A percentile compares a stretch with the other conserved stretches of the same genome.
Evolutionary conservation across 1,284 basidiomycete genomes (phyloP).

Genomic region (Ustilago xerochloae): DNA sequence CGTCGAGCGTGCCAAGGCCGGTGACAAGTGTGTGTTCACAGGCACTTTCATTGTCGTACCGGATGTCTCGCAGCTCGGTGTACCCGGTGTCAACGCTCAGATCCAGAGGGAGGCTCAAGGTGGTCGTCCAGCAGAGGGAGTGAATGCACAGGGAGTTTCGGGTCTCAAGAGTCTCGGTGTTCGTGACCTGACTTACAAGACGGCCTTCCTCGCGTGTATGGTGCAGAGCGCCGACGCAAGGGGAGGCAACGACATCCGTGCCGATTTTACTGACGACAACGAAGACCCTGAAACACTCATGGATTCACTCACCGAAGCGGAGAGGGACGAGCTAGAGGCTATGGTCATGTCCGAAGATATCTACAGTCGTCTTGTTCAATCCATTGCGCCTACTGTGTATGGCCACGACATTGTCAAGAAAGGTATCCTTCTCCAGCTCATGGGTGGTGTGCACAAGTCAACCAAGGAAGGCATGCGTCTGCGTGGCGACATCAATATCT

Average conservation of each 20-base stretch:
- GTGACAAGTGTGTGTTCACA: slow-evolving; percentile 98
- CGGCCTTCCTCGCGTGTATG: slow-evolving; percentile 98
- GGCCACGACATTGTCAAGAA: slow-evolving; percentile 79
- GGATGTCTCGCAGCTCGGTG: slow-evolving; percentile 93
- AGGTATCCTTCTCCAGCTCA: slow-evolving; percentile 93
- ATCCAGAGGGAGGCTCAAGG: slow-evolving; percentile 84
- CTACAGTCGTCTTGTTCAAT: slow-evolving; percentile 90
- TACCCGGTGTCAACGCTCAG: slow-evolving; percentile 94
- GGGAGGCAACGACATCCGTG: slow-evolving; percentile 45
- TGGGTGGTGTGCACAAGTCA: slow-evolving; percentile 99
- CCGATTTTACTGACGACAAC: slow-evolving; percentile 88
- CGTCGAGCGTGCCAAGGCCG: slow-evolving; percentile 96
- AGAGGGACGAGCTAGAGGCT: slow-evolving; percentile 90
- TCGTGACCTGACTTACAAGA: slow-evolving; percentile 95
- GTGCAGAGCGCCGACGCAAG: slow-evolving; percentile 86
- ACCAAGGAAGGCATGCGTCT: slow-evolving; percentile 96
- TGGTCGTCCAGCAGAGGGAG: slow-evolving; percentile 75
- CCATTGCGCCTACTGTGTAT: slow-evolving; percentile 97
- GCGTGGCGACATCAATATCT: slow-evolving; percentile 97
- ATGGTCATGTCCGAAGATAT: slow-evolving; percentile 96
- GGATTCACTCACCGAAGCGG: slow-evolving; percentile 87
- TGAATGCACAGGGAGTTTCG: slow-evolving; percentile 82
- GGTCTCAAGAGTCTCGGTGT: slow-evolving; percentile 95
- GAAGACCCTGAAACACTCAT: slow-evolving; percentile 84
- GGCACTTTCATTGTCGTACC: slow-evolving; percentile 98